These are phyloP conservation scores for Claviceps lovelessii DNA, from an alignment of 2,329 filamentous ascomycete genomes.

Conservation along the genomic window DNA sequence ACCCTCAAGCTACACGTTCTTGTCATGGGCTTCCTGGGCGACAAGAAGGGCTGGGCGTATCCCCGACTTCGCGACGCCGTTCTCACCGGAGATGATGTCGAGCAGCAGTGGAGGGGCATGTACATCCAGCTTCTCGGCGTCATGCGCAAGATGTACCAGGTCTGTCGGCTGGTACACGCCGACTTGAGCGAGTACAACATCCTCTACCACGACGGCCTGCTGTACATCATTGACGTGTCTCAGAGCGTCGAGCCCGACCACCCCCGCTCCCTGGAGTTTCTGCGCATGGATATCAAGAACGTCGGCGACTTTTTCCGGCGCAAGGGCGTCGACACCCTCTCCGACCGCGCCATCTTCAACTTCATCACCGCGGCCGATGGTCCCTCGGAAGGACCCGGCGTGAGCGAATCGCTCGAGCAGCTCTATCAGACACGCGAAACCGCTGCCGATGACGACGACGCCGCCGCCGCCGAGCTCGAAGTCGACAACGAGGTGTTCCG, in stretches of 20 bases:
- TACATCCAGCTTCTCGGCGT: conserved; percentile 76
- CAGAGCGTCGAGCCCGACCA: conserved; percentile 97
- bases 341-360: conserved; percentile 67
- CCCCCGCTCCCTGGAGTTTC: conserved; percentile 77
- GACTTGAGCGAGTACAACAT: conserved; percentile 98
- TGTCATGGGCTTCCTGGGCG: conserved; percentile 86
- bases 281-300: conserved; percentile 98
- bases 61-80: conserved; percentile 80
- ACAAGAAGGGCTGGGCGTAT: conserved; percentile 73
- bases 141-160: conserved; percentile 88
- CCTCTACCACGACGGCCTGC: conserved; percentile 65
- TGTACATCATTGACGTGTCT: conserved; percentile 94
- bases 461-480: conserved; percentile 41
- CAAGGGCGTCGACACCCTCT: conserved; percentile 67
- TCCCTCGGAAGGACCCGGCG: conserved; percentile 43
- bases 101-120: conserved; percentile 58
- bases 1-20: conserved; percentile 86
- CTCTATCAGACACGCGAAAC: conserved; percentile 46
- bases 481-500: conserved; percentile 87
- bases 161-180: conserved; percentile 82
- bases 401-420: conserved; percentile 48
- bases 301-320: conserved; percentile 82
- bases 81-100: conserved; percentile 51
- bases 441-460: conserved; percentile 33
- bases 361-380: conserved; percentile 59